Conservation (phyloP, 352 stramenopile genomes). For the Globisporangium barbulae region DNA sequence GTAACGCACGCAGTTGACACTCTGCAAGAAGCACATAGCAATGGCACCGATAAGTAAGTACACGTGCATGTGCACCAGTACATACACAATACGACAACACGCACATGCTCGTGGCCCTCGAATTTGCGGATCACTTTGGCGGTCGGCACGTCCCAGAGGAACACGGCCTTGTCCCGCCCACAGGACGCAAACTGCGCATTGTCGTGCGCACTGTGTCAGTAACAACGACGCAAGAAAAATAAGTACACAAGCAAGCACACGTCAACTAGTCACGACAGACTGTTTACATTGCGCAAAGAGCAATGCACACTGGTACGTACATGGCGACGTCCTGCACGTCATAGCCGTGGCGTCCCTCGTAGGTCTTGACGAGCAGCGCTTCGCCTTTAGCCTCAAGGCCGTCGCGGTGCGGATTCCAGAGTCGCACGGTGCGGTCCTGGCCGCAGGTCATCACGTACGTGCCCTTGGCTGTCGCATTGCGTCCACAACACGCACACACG, state of each 20-base stretch:
- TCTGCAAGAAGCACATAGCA: constrained; percentile 24
- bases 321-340: constrained; percentile 90
- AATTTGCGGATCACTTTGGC: constrained; percentile 87
- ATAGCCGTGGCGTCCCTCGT: constrained; percentile 83
- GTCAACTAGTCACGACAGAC: background rate
- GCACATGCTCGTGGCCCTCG: constrained; percentile 78
- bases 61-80: background rate
- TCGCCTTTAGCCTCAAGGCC: constrained; percentile 49
- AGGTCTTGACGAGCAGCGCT: constrained; percentile 82
- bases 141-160: constrained; percentile 88
- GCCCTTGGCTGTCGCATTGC: constrained; percentile 56
- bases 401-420: constrained; percentile 88
- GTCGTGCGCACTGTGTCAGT: constrained; percentile 54
- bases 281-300: background rate
- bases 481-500: background rate
- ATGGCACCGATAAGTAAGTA: background rate
- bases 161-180: constrained; percentile 81
- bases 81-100: background rate
- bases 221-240: background rate
- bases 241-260: constrained; percentile 4
- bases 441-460: constrained; percentile 89
- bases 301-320: constrained; percentile 24
- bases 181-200: constrained; percentile 88
- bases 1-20: constrained; percentile 83
- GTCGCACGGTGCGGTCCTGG: constrained; percentile 81